Base-by-base conservation (phyloP, 495 filamentous ascomycete genomes). In the Thermothielavioides terrestris region DNA sequence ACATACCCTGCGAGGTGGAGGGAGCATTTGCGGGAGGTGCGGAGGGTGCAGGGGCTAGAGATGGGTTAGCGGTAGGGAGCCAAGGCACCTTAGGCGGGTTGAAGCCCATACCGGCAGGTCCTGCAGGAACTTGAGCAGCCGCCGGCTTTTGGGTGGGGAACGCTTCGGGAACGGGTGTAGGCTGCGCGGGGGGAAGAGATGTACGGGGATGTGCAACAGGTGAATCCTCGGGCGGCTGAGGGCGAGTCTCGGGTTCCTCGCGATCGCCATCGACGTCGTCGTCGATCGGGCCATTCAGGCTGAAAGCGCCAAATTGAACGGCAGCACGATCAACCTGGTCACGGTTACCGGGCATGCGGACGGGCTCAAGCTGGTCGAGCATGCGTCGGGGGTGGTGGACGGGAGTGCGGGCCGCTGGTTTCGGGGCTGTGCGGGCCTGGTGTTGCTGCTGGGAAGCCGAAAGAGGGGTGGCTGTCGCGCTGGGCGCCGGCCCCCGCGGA, bases 281-380 rank as follows among this genome's bases (percentile, higher is more conserved):
- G 37, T 81, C 76, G 44, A 84, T 77, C 11, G 75, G 63, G 47
- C 84, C 92, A 63, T 89, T 91, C 58, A 97, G 65, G 49, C 85
- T 91, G 77, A 99, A 87, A 62, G 88, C 94, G 43, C 92, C 92
- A 67, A 99, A 99, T 63, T 97, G 94, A 35, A 99, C 88, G n/a
- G 89, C 84, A 41, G 90, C 79, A 44, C 88, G 83, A 63, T 95
- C 89, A 8, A 98, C 87, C 32, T 62, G 52, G 32, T 89, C 89
- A 58, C 94, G 89, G 67, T 96, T 95, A n/a, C 88, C 89, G 26
- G 92, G 92, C 92, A 99, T 97, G 42, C 95, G 86, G 30, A 99
- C 92, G 15, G 90, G 88, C 65, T 99, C 94, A 61, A 91, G 89
- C 60, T 99, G 92, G 54, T 96, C 89, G 58, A 94, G 76, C 35